phyloP scores from a whole-genome alignment of 768 basidiomycete species.

The Tulasnella sp. region DNA sequence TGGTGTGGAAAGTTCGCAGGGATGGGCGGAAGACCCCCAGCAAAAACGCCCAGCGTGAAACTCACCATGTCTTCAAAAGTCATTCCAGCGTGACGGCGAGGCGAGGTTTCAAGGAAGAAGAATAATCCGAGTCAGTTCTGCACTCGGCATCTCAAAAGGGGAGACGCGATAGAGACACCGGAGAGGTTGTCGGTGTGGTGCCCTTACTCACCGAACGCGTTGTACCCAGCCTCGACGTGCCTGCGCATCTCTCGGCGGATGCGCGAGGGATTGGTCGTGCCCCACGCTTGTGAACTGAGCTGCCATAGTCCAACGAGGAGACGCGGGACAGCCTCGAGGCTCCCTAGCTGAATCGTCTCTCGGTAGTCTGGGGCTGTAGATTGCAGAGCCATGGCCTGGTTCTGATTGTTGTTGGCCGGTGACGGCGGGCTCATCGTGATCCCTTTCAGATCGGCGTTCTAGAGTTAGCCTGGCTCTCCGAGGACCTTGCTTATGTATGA shows the following conservation, averaged over 20 bases:
- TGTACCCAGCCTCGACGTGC: slow-evolving; percentile 51
- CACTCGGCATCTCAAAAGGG: too few relatives aligned
- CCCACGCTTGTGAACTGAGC: slow-evolving; percentile 78
- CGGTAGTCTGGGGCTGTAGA: background rate
- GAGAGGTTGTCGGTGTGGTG: background rate
- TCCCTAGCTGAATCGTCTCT: slow-evolving; percentile 42
- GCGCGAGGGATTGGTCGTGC: slow-evolving; percentile 52
- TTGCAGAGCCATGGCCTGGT: background rate
- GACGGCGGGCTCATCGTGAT: background rate
- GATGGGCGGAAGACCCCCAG: too few relatives aligned
- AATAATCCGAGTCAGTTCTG: too few relatives aligned
- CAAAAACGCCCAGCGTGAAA: too few relatives aligned
- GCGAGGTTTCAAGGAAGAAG: too few relatives aligned
- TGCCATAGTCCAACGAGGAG: slow-evolving; percentile 79
- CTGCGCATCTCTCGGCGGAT: slow-evolving; percentile 57
- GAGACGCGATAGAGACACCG: too few relatives aligned
- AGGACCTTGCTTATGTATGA: too few relatives aligned
- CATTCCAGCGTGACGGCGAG: too few relatives aligned
- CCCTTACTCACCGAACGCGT: slow-evolving; percentile 35
- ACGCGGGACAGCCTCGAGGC: slow-evolving; percentile 42
- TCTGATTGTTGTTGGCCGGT: background rate
- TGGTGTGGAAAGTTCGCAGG: too few relatives aligned
- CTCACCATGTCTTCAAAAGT: too few relatives aligned
- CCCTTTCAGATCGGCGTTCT: too few relatives aligned
- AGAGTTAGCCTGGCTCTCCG: too few relatives aligned